These are phyloP conservation scores for Diaporthe vaccinii DNA, from an alignment of 2,329 filamentous ascomycete genomes.

Conservation along the genomic window DNA sequence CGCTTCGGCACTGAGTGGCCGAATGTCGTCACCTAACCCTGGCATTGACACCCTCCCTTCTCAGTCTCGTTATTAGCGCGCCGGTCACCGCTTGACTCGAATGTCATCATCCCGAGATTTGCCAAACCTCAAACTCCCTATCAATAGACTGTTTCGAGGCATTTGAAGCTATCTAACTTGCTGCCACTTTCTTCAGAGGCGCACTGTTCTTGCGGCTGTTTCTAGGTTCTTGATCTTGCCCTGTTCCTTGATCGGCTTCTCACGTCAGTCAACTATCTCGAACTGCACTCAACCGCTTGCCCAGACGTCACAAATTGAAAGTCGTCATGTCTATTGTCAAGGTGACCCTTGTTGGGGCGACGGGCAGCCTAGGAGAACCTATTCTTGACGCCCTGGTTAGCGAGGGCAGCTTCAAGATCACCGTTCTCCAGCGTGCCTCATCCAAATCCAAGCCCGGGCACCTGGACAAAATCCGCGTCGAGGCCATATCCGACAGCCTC, in stretches of 20 bases:
- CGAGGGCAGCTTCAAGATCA: slow-evolving; percentile 50
- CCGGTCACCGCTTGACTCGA: not conserved
- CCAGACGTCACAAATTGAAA: not conserved
- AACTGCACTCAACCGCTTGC: not conserved
- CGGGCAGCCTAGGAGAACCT: slow-evolving; percentile 52
- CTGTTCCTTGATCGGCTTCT: not conserved
- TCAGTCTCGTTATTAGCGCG: not conserved
- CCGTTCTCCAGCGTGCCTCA: slow-evolving; percentile 50
- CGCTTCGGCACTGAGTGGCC: not conserved
- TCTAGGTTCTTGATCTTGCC: not conserved
- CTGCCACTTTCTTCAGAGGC: not conserved
- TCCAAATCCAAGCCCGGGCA: slow-evolving; percentile 47
- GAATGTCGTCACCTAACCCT: not conserved
- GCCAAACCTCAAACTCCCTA: not conserved
- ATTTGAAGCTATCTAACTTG: not conserved
- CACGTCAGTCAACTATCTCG: not conserved
- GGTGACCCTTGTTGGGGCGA: slow-evolving; percentile 55
- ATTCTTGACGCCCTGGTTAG: slow-evolving; percentile 50
- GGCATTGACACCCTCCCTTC: not conserved
- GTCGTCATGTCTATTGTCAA: slow-evolving; percentile 50
- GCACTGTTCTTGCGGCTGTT: not conserved
- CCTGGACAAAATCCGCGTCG: slow-evolving; percentile 41
- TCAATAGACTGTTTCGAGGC: too few relatives aligned
- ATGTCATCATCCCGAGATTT: not conserved
- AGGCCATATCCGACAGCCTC: slow-evolving; percentile 50